Evolutionary conservation across 176 grass and related monocot species (phyloP).

Genomic region (Avena insularis): DNA sequence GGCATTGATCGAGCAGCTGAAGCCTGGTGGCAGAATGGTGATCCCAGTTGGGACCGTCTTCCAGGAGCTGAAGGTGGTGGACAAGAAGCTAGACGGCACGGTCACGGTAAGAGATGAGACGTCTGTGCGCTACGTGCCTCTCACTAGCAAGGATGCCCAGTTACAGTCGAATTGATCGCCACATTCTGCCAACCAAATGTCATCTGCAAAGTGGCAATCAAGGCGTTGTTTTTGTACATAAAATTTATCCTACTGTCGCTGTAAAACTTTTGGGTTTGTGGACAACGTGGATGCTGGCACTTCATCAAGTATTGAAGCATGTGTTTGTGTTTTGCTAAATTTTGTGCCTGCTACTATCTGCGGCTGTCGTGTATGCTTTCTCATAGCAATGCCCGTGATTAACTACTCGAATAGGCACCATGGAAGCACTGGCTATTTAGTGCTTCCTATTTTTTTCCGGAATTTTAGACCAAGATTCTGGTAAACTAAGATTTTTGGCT

Average conservation of each 20-base stretch:
- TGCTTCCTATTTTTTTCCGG: no score
- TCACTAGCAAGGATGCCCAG: conserved; percentile 68
- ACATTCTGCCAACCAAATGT: conserved; percentile 12
- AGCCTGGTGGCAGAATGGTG: conserved; percentile 82
- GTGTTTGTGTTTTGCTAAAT: neutral
- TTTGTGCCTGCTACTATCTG: neutral
- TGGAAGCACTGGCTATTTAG: no score
- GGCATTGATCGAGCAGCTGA: conserved; percentile 66
- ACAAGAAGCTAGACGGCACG: conserved; percentile 67
- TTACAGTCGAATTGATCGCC: conserved; percentile 51
- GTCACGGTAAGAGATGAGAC: conserved; percentile 60
- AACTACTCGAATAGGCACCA: no score
- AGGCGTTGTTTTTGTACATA: conserved; percentile 24
- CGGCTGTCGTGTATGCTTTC: neutral
- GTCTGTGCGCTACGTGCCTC: conserved; percentile 68
- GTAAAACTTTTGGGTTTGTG: neutral
- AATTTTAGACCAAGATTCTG: no score
- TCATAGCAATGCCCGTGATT: neutral
- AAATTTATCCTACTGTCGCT: neutral
- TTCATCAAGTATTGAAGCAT: neutral
- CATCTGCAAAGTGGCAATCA: neutral
- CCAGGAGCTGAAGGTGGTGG: conserved; percentile 85
- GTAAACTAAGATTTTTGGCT: no score
- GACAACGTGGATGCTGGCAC: conserved; percentile 8
- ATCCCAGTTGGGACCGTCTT: conserved; percentile 70